phyloP scores from a whole-genome alignment of 2,329 filamentous ascomycete genomes.

The Aspergillus transmontanensis region DNA sequence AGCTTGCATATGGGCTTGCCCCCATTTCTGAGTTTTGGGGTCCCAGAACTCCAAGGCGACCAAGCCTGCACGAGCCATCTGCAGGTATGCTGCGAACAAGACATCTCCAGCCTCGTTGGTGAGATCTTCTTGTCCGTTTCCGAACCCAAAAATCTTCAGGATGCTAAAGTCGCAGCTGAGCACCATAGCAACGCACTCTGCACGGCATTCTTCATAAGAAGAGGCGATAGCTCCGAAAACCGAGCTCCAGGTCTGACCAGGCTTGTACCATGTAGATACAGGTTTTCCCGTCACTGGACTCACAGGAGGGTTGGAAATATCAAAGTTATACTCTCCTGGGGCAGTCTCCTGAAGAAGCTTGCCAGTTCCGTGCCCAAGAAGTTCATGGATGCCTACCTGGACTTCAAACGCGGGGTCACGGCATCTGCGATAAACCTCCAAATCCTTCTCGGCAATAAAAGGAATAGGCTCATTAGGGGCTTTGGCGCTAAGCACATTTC shows the following conservation, averaged over 20 bases:
- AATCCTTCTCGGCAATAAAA: constrained; percentile 79
- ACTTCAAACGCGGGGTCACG: constrained; percentile 90
- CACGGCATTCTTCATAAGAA: constrained; percentile 91
- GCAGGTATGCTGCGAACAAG: constrained; percentile 83
- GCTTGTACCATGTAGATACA: constrained; percentile 86
- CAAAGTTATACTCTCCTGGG: constrained; percentile 84
- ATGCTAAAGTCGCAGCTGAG: constrained; percentile 86
- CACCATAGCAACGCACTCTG: constrained; percentile 91
- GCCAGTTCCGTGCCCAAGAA: constrained; percentile 85
- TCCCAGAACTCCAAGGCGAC: constrained; percentile 93
- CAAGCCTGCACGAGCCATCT: constrained; percentile 92
- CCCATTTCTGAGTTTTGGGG: constrained; percentile 87
- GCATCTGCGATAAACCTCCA: constrained; percentile 77
- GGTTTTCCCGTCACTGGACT: constrained; percentile 79
- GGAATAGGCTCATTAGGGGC: constrained; percentile 89
- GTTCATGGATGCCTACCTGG: constrained; percentile 91
- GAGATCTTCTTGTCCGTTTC: constrained; percentile 73
- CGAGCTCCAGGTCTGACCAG: constrained; percentile 90
- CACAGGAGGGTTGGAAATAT: constrained; percentile 75
- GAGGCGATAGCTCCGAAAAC: constrained; percentile 87
- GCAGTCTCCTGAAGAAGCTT: constrained; percentile 90
- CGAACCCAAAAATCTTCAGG: constrained; percentile 88
- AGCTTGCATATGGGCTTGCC: constrained; percentile 88
- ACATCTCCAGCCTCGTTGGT: constrained; percentile 79
- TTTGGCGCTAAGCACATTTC: constrained; percentile 90